Base-by-base conservation (phyloP, 2,329 filamentous ascomycete genomes). In the Aspergillus fructus region DNA sequence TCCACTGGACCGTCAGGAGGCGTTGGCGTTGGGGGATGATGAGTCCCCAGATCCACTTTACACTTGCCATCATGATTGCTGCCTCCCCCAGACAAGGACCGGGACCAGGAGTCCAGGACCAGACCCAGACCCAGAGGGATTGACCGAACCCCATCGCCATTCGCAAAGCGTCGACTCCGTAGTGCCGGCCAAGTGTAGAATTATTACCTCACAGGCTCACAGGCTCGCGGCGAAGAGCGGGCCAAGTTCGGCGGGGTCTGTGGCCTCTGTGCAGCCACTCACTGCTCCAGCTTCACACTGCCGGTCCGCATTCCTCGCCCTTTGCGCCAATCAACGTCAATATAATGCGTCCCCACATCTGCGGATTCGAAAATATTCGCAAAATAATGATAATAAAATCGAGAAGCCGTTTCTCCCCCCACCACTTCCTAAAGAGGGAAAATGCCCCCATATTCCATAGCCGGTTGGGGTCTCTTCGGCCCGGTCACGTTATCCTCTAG, bases 1-100 rank as follows among this genome's bases (percentile, higher is more conserved):
- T 53, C 49, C 37, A 55, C 34, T 53, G 19, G 49, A 39, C 49
- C 51, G 51, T 53, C 49, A 62, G 62, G 61, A 63, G 62, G 64
- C 55, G 54, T 59, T 59, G 57, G 60, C 58, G 62, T 60, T 62
- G 62, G 62, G 49, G 59, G 59, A 62, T 56, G 59, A 64, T 62
- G 59, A 62, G 56, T 55, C 62, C 61, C 64, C 64, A 61, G 60
- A 62, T 64, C 61, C 59, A 65, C 62, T 56, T 51, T 50, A 53
- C 59, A n/a, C 34, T 49, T 49, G 30, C 33, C 48, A 49, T 40
- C n/a, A 19, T 33, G 45, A 61, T 56, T 54, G 34, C 64, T 64
- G 65, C 61, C 63, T 69, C 66, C 67, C 66, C 68, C 68, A 67
- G 66, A 69, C 66, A 59, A 59, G 55, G 54, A 59, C 60, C 62